Conservation (phyloP, 495 filamentous ascomycete genomes). For the Daldinia loculata region DNA sequence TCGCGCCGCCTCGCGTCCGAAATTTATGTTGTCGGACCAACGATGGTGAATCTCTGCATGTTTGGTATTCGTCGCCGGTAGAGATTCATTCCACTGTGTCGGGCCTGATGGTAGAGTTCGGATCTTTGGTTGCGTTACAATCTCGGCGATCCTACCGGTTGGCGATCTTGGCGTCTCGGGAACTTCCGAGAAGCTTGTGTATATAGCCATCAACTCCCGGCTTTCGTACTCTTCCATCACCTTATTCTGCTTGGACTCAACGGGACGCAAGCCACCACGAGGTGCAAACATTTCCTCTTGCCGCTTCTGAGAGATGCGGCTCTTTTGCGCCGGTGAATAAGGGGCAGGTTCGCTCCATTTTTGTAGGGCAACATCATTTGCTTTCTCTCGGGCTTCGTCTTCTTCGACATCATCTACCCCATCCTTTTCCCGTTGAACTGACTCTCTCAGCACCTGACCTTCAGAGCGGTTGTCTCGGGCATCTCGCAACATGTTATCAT, state of each 20-base stretch:
- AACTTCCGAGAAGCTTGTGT: conserved; percentile 76
- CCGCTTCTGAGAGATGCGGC: conserved; percentile 58
- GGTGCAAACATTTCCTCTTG: conserved; percentile 66
- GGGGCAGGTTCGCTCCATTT: conserved; percentile 41
- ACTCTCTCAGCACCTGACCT: conserved; percentile 69
- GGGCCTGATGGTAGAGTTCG: conserved; percentile 33
- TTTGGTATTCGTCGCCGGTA: conserved; percentile 30
- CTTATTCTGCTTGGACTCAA: conserved; percentile 71
- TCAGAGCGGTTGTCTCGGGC: conserved; percentile 76
- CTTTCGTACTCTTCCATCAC: conserved; percentile 76
- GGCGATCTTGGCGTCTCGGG: conserved; percentile 82
- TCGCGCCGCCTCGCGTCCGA: conserved; percentile 26
- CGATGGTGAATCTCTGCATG: conserved; percentile 49
- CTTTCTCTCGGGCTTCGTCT: conserved; percentile 44
- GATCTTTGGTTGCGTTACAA: conserved; percentile 17
- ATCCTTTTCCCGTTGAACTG: conserved; percentile 55
- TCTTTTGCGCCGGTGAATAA: neutral
- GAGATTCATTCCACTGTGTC: conserved; percentile 34
- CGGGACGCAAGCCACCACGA: conserved; percentile 66
- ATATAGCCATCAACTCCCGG: conserved; percentile 84
- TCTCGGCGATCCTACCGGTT: conserved; percentile 42
- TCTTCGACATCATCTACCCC: conserved; percentile 71
- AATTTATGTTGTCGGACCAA: conserved; percentile 32
- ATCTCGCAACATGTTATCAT: conserved; percentile 71
- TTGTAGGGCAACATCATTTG: conserved; percentile 41